Evolutionary conservation across 2,329 filamentous ascomycete genomes (phyloP), one percentile per base, ranked within the genome.

Genomic region (Chlorencoelia australis): DNA sequence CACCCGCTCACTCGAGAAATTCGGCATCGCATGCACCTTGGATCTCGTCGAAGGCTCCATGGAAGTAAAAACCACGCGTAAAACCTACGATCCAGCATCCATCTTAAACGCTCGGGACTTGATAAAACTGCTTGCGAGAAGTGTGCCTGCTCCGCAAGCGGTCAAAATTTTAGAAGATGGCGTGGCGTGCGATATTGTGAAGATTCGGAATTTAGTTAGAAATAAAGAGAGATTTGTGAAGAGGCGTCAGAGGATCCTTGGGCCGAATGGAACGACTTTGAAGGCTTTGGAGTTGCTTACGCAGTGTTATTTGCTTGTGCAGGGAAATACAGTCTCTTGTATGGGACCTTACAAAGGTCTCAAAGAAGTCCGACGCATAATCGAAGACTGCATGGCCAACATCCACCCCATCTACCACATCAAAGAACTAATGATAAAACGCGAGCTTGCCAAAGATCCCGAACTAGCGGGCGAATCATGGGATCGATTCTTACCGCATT

Each of bases 171-270:
- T 98, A 40, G 82, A 96, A 30, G 91, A 98, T 59, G 86, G 81
- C 17, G 71, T 89, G 31, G 88, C 88, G 8, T 88, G 84, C 67
- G 91, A 98, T 61, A 81, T 98, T 40, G 89, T 98, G 67, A 96
- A 95, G 68, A 93, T 95, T 51, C 73, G 87, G 43, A 89, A 77
- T 54, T 69, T 95, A 31, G 86, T 96, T 18, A 73, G 83, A 44
- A 95, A 89, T 62, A 95, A 95, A 62, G 88, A 96, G 48, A 77
- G 87, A 39, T 98, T 96, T 54, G 84, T 94, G 34, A 98, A 98
- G 68, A 72, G 91, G 38, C 75, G 91, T 32, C 91, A 98, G 63
- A 72, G 91, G 39, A 91, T 98, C 40, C 69, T 98, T 16, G 91
- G 91, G 0, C 88, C 89, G 11, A 83, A 85, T 47, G 91, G 89